phyloP scores from a whole-genome alignment of 2,329 filamentous ascomycete genomes.

The Moelleriella libera region DNA sequence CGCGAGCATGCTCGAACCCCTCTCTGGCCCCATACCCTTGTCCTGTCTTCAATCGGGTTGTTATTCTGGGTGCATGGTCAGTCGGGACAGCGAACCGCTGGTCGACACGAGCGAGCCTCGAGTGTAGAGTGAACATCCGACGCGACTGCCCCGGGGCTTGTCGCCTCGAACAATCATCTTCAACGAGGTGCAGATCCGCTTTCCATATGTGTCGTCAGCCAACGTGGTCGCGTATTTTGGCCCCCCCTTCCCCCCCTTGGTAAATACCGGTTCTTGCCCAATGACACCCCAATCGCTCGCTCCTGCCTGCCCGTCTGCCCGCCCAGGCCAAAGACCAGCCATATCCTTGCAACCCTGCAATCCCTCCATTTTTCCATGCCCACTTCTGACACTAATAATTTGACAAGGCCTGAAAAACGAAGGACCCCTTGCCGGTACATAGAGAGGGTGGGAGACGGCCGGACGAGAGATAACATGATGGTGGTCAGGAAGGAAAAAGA shows the following conservation, averaged over 20 bases:
- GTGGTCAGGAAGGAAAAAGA: not conserved
- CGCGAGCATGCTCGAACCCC: too few species aligned
- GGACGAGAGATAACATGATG: not conserved
- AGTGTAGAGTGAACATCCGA: too few species aligned
- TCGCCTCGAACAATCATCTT: too few species aligned
- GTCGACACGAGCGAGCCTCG: too few species aligned
- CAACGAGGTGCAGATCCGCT: too few species aligned
- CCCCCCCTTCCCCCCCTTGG: not conserved
- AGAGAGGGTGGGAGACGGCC: not conserved
- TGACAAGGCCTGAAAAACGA: not conserved
- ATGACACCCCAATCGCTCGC: not conserved
- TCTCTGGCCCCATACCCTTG: too few species aligned
- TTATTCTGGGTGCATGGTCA: too few species aligned
- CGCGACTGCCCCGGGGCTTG: too few species aligned
- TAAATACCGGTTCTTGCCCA: not conserved
- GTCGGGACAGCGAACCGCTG: too few species aligned
- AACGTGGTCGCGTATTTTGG: too few species aligned
- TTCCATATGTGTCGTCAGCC: too few species aligned
- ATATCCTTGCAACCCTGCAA: not conserved
- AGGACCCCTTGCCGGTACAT: not conserved
- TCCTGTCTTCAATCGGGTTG: too few species aligned
- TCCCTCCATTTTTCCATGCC: not conserved
- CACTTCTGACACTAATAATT: not conserved
- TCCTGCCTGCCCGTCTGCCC: not conserved
- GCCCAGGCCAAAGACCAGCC: not conserved